Base-by-base conservation (phyloP, 345 rosid species). In the Bruguiera sexangula region DNA sequence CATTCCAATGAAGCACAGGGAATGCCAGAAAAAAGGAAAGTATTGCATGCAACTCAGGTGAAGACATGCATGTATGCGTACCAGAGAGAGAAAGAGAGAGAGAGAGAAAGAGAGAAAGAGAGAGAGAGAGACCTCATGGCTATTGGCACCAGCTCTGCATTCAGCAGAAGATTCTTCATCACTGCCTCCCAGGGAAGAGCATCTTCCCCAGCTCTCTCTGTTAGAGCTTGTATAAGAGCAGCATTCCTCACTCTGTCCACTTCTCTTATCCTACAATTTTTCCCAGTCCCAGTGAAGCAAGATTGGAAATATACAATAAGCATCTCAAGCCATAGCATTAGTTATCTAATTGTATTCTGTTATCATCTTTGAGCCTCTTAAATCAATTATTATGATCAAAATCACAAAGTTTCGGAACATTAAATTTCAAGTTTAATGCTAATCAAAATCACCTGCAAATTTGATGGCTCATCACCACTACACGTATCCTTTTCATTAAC, bases 201-300 rank as follows among this genome's bases (percentile, higher is more conserved):
- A 95, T 81, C 97, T 83, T 67, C 99, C 99, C 99, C 99, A 95
- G 76, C 99, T 95, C 82, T 90, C 96, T 77, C 97, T 84, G 78
- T 85, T 92, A 19, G 99, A 95, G 86, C 99, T 92, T 58, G 92
- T 92, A 69, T 86, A 86, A 3, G 97, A 95, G 77, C 93, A 89
- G 58, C 92, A 89, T 60, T 95, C 96, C 64, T 90, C 96, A 53
- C 74, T 82, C 65, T 69, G 86, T 54, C 71, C 86, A 80, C 76
- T 64, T 69, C 73, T 72, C 74, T 87, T 86, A 69, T 85, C 96
- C 97, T 95, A 87, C 43, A 54, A 62, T 18, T 39, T 48, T 30
- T 55, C 73, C 52, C 43, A 51, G 8, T 43, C 37, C 65, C 43
- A 36, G 56, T 20, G 24, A 37, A 39, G 21, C 15, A 43, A 43